Base-by-base conservation (phyloP, 139 green algal genomes). In the Chlorella vulgaris region DNA sequence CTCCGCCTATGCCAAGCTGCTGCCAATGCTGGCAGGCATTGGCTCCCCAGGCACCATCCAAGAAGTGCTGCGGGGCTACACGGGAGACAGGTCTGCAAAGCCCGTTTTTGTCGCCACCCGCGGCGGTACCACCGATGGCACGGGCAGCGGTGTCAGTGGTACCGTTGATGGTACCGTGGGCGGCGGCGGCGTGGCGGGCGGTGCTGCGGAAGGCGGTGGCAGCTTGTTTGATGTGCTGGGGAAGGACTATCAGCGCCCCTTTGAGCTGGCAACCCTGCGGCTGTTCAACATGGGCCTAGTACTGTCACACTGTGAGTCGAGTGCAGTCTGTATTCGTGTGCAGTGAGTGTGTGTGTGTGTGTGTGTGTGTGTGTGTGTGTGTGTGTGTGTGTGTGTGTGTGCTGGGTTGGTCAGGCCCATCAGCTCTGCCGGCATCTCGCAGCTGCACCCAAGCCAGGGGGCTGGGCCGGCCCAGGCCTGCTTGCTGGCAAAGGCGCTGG, bases 251-350 rank as follows among this genome's bases (percentile, higher is more conserved):
- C 90, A 95, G 86, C 85, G 93, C 0, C 93, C 93, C 0, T 92
- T 96, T 83, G 93, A 96, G 92, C 91, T 96, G 53, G 93, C 93
- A 50, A 97, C 93, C 3, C 80, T 95, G 70, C 86, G 93, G 0
- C 86, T 96, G n/a, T 90, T 88, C 74, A 96, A 96, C 90, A 97
- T 96, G 92, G 65, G 91, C 21, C 86, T 85, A 61, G 91, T 95
- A 26, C 77, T 97, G 58, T 71, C 80, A 2, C 90, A 93, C 69
- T 96, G 92, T 95, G 77, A 86, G 86, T 15, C 15, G 29, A 76
- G 28, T n/a, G n/a, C n/a, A n/a, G n/a, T n/a, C n/a, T n/a, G n/a
- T n/a, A 73, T 2, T 55, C 7, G 39, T 36, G 24, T 31, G 53
- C 63, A 33, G 8, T 5, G 62, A 33, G 62, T 40, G 7, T 29